Conservation (phyloP, 768 basidiomycete species). For the Trametes villosa region DNA sequence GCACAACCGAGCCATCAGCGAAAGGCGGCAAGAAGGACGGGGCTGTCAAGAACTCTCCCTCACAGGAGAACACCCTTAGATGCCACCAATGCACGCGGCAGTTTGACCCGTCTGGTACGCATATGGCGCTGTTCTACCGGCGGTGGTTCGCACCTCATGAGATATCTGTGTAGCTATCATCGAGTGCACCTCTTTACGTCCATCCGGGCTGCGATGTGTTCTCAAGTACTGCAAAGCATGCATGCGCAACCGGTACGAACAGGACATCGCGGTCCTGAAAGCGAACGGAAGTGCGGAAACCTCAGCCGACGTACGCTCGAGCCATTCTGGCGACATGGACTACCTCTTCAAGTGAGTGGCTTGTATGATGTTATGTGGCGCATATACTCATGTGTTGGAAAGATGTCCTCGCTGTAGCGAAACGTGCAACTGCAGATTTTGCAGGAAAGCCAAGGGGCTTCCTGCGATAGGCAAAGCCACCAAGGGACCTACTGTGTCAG, state of each 20-base stretch:
- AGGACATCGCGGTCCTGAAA: conserved; percentile 50
- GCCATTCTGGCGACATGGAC: conserved; percentile 36
- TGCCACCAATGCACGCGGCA: conserved; percentile 79
- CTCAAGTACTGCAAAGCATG: conserved; percentile 68
- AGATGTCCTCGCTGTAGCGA: conserved; percentile 75
- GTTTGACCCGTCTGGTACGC: conserved; percentile 52
- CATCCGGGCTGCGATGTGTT: conserved; percentile 49
- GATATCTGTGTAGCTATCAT: conserved; percentile 34
- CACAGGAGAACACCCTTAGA: conserved; percentile 45
- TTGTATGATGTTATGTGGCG: not conserved
- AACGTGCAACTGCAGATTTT: conserved; percentile 68
- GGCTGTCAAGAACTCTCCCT: conserved; percentile 34
- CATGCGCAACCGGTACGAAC: conserved; percentile 69
- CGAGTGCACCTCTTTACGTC: conserved; percentile 42
- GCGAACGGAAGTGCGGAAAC: conserved; percentile 10
- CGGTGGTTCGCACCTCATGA: not conserved
- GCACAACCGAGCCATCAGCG: not conserved
- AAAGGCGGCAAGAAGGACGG: conserved; percentile 5
- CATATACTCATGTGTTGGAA: not conserved
- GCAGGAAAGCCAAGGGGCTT: conserved; percentile 66
- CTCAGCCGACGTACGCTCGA: conserved; percentile 26
- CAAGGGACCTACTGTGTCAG: too few relatives aligned
- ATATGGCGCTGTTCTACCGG: not conserved
- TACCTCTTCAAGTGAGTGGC: conserved; percentile 60
- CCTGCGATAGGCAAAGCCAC: conserved; percentile 66